A percentile compares a stretch with the other conserved stretches of the same genome.
phyloP scores from a whole-genome alignment of 306 rosid genomes.

The Cucurbita argyrosperma region DNA sequence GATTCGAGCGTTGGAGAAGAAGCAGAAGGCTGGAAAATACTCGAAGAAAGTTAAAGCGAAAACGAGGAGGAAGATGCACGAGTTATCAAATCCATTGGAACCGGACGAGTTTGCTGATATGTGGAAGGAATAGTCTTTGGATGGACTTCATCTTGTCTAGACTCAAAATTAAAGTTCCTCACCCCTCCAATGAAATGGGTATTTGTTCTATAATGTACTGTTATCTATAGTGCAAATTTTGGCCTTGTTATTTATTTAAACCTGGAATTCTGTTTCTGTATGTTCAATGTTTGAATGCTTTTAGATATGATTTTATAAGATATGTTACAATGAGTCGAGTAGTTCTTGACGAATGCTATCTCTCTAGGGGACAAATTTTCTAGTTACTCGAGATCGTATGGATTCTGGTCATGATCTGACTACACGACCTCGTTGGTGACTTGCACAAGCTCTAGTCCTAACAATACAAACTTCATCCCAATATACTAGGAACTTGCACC shows the following conservation, averaged over 20 bases:
- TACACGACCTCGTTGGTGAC: no score
- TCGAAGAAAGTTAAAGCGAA: constrained; percentile 95
- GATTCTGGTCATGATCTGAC: no score
- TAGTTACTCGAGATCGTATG: no score
- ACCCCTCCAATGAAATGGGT: neutral
- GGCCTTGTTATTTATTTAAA: neutral
- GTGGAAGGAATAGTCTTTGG: constrained; percentile 57
- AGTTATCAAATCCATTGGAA: constrained; percentile 66
- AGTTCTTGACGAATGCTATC: no score
- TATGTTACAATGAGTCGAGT: no score
- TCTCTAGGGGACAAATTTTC: no score
- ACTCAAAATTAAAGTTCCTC: neutral
- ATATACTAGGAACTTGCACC: no score
- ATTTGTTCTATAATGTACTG: neutral
- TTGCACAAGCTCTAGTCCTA: no score
- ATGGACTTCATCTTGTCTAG: neutral
- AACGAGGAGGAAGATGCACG: constrained; percentile 93
- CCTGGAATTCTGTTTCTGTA: neutral
- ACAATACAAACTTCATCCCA: no score
- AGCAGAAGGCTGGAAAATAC: constrained; percentile 65
- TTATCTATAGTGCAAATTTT: neutral
- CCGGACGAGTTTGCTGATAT: constrained; percentile 88
- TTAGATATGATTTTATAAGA: neutral
- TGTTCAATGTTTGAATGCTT: neutral
- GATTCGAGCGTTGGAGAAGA: constrained; percentile 77